These are phyloP conservation scores for Thielaviopsis musarum DNA, from an alignment of 2,329 filamentous ascomycete species.

Conservation along the genomic window DNA sequence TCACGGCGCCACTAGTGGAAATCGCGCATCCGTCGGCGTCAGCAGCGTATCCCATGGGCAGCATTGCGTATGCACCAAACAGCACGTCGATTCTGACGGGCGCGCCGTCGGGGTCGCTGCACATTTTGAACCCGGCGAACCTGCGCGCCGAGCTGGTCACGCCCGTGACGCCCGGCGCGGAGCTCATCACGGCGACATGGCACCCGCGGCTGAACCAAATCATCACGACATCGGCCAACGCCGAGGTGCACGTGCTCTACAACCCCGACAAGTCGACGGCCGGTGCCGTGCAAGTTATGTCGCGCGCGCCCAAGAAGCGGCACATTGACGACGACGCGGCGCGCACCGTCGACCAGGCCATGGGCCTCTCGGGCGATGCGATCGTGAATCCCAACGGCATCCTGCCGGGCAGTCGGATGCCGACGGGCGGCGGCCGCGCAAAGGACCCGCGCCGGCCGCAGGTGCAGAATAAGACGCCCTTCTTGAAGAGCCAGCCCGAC, in stretches of 20 bases:
- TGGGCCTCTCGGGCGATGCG: constrained; percentile 68
- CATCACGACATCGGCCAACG: constrained; percentile 80
- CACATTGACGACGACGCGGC: constrained; percentile 88
- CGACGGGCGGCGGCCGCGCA: constrained; percentile 57
- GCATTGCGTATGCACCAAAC: constrained; percentile 78
- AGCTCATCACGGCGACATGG: constrained; percentile 77
- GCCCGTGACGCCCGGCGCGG: constrained; percentile 68
- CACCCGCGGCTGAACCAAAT: constrained; percentile 94
- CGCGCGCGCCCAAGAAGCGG: constrained; percentile 80
- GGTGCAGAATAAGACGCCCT: constrained; percentile 70
- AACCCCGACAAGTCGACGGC: constrained; percentile 66
- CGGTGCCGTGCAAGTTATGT: constrained; percentile 81
- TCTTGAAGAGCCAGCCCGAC: constrained; percentile 78
- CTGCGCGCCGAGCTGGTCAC: constrained; percentile 71
- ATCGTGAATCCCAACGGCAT: constrained; percentile 54
- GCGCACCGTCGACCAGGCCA: constrained; percentile 66
- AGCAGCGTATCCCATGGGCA: constrained; percentile 65
- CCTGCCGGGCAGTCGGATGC: constrained; percentile 32
- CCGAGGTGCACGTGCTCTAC: constrained; percentile 79
- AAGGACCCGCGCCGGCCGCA: constrained; percentile 72
- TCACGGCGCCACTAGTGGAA: constrained; percentile 74
- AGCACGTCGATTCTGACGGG: constrained; percentile 77
- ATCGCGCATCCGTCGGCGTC: constrained; percentile 69
- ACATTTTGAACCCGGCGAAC: constrained; percentile 88
- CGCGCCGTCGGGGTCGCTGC: constrained; percentile 67